phyloP scores from a whole-genome alignment of 2,329 filamentous ascomycete species.

The Phoma sp. region DNA sequence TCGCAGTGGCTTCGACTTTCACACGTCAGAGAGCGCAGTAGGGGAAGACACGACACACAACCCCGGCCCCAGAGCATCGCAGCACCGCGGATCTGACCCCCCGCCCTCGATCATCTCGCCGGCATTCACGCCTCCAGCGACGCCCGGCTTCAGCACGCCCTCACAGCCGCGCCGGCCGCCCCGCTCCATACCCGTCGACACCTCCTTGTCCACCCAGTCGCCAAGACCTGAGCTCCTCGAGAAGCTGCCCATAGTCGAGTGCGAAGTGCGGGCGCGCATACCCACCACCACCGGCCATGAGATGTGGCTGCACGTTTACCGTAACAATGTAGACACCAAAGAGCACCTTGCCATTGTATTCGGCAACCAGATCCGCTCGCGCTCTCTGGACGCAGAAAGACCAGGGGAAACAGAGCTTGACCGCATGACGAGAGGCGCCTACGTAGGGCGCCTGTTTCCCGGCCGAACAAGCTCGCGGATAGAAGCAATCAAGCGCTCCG shows the following conservation, averaged over 20 bases:
- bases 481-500: slow-evolving; percentile 56
- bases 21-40: slow-evolving; percentile 18
- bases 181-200: slow-evolving; percentile 53
- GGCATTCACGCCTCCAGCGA: slow-evolving; percentile 52
- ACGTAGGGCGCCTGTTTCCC: slow-evolving; percentile 84
- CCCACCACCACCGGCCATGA: slow-evolving; percentile 90
- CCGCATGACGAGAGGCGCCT: slow-evolving; percentile 92
- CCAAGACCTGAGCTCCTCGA: slow-evolving; percentile 75
- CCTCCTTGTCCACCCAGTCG: slow-evolving; percentile 39
- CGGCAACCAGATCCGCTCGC: slow-evolving; percentile 79
- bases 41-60: neutral
- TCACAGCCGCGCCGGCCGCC: slow-evolving; percentile 42
- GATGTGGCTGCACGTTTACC: slow-evolving; percentile 96
- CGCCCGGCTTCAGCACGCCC: slow-evolving; percentile 42
- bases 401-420: slow-evolving; percentile 85
- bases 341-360: slow-evolving; percentile 98
- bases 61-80: neutral
- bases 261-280: slow-evolving; percentile 91
- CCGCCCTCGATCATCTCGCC: slow-evolving; percentile 56
- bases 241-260: slow-evolving; percentile 83
- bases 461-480: slow-evolving; percentile 79
- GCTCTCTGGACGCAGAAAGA: slow-evolving; percentile 70
- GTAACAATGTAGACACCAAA: slow-evolving; percentile 90
- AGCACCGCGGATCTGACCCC: slow-evolving; percentile 19
- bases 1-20: slow-evolving; percentile 49